Percentiles rank a stretch among this genome's conserved stretches.
Evolutionary conservation across 129 eudicot species (phyloP).

Genomic region (Lonicera japonica): DNA sequence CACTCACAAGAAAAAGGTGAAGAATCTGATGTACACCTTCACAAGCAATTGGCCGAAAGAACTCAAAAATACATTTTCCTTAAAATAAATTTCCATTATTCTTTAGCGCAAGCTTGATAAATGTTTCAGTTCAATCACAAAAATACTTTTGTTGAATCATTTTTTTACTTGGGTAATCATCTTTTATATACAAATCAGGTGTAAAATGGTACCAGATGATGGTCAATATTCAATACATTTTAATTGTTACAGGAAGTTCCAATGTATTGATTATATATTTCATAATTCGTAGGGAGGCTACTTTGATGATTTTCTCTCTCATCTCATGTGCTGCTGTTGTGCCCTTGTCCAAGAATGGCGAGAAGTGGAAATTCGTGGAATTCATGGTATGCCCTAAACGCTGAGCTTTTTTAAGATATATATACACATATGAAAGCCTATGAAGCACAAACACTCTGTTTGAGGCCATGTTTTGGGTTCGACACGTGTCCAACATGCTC

Average conservation of each 20-base stretch:
- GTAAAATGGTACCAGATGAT: neutral
- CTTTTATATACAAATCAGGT: neutral
- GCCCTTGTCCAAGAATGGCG: slow-evolving; percentile 99
- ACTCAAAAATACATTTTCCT: too few relatives aligned
- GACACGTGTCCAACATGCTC: too few relatives aligned
- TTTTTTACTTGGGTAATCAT: neutral
- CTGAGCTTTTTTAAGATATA: neutral
- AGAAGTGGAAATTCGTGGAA: slow-evolving; percentile 82
- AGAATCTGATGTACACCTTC: too few relatives aligned
- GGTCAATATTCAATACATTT: neutral
- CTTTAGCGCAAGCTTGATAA: too few relatives aligned
- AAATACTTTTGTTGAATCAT: neutral
- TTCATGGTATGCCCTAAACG: slow-evolving; percentile 44
- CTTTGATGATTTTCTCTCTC: slow-evolving; percentile 91
- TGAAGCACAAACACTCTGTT: too few relatives aligned
- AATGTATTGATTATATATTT: neutral
- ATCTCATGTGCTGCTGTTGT: slow-evolving; percentile 97
- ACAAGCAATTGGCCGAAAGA: too few relatives aligned
- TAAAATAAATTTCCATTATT: too few relatives aligned
- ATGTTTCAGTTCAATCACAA: neutral
- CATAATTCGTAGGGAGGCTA: slow-evolving; percentile 59
- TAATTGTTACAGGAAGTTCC: neutral
- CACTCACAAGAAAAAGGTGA: too few relatives aligned
- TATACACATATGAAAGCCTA: too few relatives aligned
- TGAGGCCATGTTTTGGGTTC: too few relatives aligned